Conservation (phyloP, 2,329 filamentous ascomycete species). For the Fusarium zealandicum region DNA sequence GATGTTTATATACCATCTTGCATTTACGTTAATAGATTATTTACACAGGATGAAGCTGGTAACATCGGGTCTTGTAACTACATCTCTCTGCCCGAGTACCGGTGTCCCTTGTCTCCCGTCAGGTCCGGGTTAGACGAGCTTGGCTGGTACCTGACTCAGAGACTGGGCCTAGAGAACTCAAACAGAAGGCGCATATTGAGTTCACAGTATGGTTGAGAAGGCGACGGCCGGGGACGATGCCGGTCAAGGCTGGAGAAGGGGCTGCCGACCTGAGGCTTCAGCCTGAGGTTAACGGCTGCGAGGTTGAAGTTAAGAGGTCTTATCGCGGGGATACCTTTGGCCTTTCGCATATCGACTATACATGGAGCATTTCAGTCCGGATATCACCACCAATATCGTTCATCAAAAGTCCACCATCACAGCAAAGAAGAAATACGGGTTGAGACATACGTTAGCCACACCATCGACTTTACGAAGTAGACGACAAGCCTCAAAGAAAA, state of each 20-base stretch:
- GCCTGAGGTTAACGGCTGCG: neutral
- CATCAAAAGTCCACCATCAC: neutral
- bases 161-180: neutral
- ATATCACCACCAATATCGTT: constrained; percentile 1
- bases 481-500: neutral
- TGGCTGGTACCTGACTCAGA: neutral
- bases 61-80: neutral
- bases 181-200: neutral
- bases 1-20: constrained; percentile 25
- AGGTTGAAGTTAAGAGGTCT: neutral
- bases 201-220: neutral
- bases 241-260: neutral
- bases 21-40: constrained; percentile 10
- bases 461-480: neutral
- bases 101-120: neutral
- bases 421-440: neutral
- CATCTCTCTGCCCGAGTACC: neutral
- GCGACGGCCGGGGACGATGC: neutral
- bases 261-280: neutral
- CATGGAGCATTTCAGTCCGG: neutral
- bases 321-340: neutral
- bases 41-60: neutral
- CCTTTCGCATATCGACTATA: neutral
- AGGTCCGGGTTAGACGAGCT: neutral
- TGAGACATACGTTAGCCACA: neutral